Percentiles rank a stretch among this genome's conserved stretches.
These are phyloP conservation scores for Xylaria palmicola DNA, from an alignment of 495 filamentous ascomycete species.

Conservation along the genomic window DNA sequence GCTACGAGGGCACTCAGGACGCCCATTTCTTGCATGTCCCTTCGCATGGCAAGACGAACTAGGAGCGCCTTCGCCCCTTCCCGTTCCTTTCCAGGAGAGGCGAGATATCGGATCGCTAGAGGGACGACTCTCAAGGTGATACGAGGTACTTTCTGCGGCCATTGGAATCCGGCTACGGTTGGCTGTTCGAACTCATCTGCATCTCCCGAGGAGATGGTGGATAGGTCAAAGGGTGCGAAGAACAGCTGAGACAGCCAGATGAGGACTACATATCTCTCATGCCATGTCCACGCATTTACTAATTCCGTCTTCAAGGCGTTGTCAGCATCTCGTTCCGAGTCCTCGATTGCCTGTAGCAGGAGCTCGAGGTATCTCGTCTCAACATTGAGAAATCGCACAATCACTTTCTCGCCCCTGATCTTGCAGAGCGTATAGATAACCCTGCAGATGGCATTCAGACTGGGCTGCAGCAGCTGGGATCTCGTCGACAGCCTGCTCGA, in stretches of 20 bases:
- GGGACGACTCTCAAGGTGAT: conserved; percentile 68
- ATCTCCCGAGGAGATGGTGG: conserved; percentile 70
- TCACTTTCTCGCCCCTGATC: conserved; percentile 87
- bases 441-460: conserved; percentile 69
- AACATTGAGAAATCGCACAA: conserved; percentile 84
- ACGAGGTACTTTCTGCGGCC: conserved; percentile 59
- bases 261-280: conserved; percentile 83
- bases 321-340: conserved; percentile 32
- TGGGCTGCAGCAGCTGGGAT: conserved; percentile 49
- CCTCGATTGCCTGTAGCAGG: conserved; percentile 66
- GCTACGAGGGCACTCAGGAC: conserved; percentile 62
- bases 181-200: conserved; percentile 36
- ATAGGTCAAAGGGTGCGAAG: conserved; percentile 89
- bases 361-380: conserved; percentile 81
- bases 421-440: conserved; percentile 93
- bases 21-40: conserved; percentile 80
- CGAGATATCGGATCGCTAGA: conserved; percentile 68
- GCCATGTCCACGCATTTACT: conserved; percentile 61
- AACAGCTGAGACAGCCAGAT: conserved; percentile 92
- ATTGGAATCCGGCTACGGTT: conserved; percentile 39
- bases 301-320: conserved; percentile 8
- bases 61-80: conserved; percentile 82
- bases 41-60: conserved; percentile 73
- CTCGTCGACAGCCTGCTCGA: conserved; percentile 29
- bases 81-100: conserved; percentile 76